phyloP scores from a whole-genome alignment of 768 basidiomycete genomes.

The Steccherinum ochraceum region DNA sequence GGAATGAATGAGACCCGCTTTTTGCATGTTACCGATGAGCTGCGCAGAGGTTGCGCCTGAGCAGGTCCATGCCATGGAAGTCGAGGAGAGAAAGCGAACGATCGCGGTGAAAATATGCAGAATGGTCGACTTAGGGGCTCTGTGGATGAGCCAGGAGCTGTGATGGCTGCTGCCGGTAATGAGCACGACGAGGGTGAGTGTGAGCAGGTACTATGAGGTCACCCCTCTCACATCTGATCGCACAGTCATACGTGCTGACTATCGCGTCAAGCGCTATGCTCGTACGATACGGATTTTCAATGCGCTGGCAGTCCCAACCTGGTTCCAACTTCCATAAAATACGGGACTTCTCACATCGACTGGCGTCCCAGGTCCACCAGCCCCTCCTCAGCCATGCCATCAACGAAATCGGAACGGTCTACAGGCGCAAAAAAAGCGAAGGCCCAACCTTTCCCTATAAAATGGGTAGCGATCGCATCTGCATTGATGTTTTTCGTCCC shows the following conservation, averaged over 20 bases:
- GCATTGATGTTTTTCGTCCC: conserved; percentile 22
- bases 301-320: neutral
- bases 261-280: no score
- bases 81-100: no score
- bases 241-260: neutral
- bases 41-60: conserved; percentile 64
- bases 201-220: no score
- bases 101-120: no score
- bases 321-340: no score
- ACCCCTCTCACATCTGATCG: no score
- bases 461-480: conserved; percentile 27
- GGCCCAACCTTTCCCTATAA: conserved; percentile 16
- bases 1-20: conserved; percentile 48
- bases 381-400: conserved; percentile 4
- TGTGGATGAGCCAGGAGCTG: neutral
- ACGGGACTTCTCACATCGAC: no score
- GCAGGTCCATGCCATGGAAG: conserved; percentile 77
- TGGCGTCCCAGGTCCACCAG: neutral
- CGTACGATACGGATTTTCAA: conserved; percentile 2
- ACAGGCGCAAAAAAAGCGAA: neutral
- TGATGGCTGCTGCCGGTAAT: neutral
- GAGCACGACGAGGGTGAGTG: neutral
- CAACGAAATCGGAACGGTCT: conserved; percentile 6
- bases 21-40: conserved; percentile 62
- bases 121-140: no score